Evolutionary conservation across 2,329 filamentous ascomycete species (phyloP).

Genomic region (Alternaria incomplexa): DNA sequence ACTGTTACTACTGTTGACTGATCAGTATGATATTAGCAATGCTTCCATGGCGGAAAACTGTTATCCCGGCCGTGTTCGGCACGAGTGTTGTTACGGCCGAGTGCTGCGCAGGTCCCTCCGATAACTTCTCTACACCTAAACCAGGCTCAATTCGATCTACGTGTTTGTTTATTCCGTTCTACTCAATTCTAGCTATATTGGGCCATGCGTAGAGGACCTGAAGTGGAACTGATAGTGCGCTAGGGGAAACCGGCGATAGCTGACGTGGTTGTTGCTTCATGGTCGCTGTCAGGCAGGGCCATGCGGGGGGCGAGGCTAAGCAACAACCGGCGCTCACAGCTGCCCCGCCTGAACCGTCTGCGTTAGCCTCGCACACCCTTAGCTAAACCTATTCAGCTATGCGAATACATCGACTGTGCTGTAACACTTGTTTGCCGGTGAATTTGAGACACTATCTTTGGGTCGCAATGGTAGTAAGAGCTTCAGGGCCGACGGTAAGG

Average conservation of each 20-base stretch:
- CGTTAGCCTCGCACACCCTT: not conserved
- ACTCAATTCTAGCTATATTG: not conserved
- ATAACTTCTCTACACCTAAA: not conserved
- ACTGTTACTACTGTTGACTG: not conserved
- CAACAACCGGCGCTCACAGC: not conserved
- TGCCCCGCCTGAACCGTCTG: not conserved
- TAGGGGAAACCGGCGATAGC: not conserved
- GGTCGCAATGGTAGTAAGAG: not conserved
- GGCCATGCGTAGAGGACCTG: not conserved
- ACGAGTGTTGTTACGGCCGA: not conserved
- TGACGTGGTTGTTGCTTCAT: not conserved
- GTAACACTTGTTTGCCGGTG: not conserved
- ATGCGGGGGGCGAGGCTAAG: not conserved
- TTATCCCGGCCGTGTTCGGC: not conserved
- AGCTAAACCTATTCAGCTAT: not conserved
- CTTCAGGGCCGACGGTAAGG: not conserved
- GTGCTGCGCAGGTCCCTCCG: not conserved
- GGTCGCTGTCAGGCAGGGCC: not conserved
- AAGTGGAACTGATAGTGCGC: not conserved
- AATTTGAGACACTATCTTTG: not conserved
- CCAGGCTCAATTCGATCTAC: not conserved
- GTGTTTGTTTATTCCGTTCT: accelerated
- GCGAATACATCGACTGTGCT: not conserved
- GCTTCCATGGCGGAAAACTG: not conserved
- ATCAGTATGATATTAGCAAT: not conserved